phyloP scores from a whole-genome alignment of 1,284 basidiomycete species.

The Mycosarcoma maydis region DNA sequence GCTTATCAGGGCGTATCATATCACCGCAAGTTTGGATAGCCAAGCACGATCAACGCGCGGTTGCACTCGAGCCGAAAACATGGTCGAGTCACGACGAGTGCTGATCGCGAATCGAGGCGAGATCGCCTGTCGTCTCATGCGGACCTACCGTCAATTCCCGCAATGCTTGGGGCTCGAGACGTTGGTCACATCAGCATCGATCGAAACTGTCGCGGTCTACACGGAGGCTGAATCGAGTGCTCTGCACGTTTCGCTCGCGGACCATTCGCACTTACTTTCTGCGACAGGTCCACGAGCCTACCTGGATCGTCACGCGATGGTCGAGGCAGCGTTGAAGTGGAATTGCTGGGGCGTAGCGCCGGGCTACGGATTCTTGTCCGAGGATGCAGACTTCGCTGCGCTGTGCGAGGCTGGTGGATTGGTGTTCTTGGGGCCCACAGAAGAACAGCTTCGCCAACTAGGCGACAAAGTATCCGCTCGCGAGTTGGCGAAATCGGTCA shows the following conservation, averaged over 20 bases:
- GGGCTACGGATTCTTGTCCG: constrained; percentile 35
- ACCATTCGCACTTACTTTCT: constrained; percentile 53
- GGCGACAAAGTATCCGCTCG: constrained; percentile 32
- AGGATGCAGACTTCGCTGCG: constrained; percentile 35
- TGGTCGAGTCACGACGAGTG: constrained; percentile 42
- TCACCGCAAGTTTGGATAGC: too few species aligned
- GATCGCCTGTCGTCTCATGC: constrained; percentile 47
- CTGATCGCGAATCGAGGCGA: constrained; percentile 63
- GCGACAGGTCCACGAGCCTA: constrained; percentile 44
- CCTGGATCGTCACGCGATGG: constrained; percentile 66
- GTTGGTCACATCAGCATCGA: too few species aligned
- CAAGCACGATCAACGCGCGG: too few species aligned
- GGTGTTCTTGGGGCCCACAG: constrained; percentile 28
- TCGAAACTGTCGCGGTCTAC: constrained; percentile 31
- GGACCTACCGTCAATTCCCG: constrained; percentile 34
- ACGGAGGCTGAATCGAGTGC: constrained; percentile 33
- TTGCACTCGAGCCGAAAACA: too few species aligned
- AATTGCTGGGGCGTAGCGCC: constrained; percentile 69
- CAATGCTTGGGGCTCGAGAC: too few species aligned
- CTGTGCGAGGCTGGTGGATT: constrained; percentile 11
- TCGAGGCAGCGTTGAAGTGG: constrained; percentile 69
- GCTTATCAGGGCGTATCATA: too few species aligned
- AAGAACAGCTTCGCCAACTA: constrained; percentile 12
- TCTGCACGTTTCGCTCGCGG: constrained; percentile 24
- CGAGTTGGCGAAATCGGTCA: constrained; percentile 8